Conservation (phyloP, 768 basidiomycete species). For the Harrya chromipes region DNA sequence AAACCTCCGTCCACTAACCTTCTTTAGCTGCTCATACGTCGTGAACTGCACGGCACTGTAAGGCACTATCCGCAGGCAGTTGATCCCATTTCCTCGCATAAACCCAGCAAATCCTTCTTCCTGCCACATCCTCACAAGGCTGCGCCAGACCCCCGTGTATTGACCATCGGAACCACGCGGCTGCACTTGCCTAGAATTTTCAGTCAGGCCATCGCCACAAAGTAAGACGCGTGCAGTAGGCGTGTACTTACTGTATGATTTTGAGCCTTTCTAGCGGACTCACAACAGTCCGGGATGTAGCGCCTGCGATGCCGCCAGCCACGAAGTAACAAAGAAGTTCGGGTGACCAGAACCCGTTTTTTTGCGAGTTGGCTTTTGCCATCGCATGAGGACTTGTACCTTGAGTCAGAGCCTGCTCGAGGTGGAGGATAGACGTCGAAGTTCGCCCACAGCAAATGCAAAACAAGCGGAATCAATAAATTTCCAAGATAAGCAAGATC, state of each 20-base stretch:
- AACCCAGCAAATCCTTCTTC: conserved; percentile 93
- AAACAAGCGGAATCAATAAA: conserved; percentile 5
- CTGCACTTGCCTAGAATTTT: conserved; percentile 78
- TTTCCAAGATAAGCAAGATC: not conserved
- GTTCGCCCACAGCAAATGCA: not conserved
- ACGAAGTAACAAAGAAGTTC: conserved; percentile 47
- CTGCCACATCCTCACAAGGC: conserved; percentile 79
- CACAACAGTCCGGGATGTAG: conserved; percentile 86
- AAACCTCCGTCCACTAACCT: conserved; percentile 41
- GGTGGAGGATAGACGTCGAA: not conserved
- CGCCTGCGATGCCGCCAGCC: conserved; percentile 53
- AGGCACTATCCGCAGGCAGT: conserved; percentile 90
- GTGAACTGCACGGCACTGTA: conserved; percentile 88
- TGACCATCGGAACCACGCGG: conserved; percentile 56
- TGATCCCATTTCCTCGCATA: conserved; percentile 93
- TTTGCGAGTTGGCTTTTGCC: conserved; percentile 22
- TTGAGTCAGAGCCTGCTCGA: conserved; percentile 5
- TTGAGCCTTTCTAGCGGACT: conserved; percentile 90
- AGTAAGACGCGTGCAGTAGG: not conserved
- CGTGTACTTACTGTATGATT: conserved; percentile 81
- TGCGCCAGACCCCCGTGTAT: conserved; percentile 83
- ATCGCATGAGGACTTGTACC: conserved; percentile 15
- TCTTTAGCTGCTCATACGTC: conserved; percentile 89
- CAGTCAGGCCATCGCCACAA: conserved; percentile 1
- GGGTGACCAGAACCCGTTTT: conserved; percentile 30